These are phyloP conservation scores for Perkinsus chesapeaki DNA, from an alignment of 169 alveolate genomes.

Conservation along the genomic window DNA sequence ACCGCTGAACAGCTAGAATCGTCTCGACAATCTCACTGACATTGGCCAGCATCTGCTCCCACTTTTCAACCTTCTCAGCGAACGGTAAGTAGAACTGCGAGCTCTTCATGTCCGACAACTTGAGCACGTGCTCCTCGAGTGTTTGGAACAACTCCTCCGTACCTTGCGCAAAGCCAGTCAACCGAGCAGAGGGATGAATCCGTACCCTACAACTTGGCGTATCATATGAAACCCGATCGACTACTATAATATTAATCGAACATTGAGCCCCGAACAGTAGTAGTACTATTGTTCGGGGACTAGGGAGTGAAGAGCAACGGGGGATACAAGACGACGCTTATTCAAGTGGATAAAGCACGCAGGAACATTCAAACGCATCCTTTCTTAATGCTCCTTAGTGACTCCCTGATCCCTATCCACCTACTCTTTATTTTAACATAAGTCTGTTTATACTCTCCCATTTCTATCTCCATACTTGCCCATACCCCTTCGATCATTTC, in stretches of 20 bases:
- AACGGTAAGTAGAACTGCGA: constrained; percentile 47
- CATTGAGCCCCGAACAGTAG: too few species aligned
- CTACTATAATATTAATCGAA: too few species aligned
- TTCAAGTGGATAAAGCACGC: too few species aligned
- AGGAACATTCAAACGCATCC: too few species aligned
- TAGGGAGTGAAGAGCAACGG: too few species aligned
- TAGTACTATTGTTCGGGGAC: too few species aligned
- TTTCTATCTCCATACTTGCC: constrained; percentile 17
- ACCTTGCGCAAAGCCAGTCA: neutral
- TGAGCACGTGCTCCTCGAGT: constrained; percentile 47
- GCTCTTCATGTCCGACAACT: constrained; percentile 38
- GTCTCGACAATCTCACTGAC: constrained; percentile 42
- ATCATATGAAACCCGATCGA: too few species aligned
- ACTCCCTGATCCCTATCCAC: neutral
- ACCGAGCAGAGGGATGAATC: too few species aligned
- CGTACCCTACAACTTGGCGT: too few species aligned
- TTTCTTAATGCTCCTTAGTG: too few species aligned
- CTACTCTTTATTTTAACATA: constrained; percentile 25
- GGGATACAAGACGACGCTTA: too few species aligned
- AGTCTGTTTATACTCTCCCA: constrained; percentile 27
- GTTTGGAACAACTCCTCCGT: constrained; percentile 32
- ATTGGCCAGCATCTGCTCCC: constrained; percentile 48
- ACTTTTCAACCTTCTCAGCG: constrained; percentile 33
- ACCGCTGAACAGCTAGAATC: constrained; percentile 40
- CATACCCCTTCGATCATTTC: constrained; percentile 38